Evolutionary conservation across 495 filamentous ascomycete genomes (phyloP).

Genomic region (Daldinia childiae): DNA sequence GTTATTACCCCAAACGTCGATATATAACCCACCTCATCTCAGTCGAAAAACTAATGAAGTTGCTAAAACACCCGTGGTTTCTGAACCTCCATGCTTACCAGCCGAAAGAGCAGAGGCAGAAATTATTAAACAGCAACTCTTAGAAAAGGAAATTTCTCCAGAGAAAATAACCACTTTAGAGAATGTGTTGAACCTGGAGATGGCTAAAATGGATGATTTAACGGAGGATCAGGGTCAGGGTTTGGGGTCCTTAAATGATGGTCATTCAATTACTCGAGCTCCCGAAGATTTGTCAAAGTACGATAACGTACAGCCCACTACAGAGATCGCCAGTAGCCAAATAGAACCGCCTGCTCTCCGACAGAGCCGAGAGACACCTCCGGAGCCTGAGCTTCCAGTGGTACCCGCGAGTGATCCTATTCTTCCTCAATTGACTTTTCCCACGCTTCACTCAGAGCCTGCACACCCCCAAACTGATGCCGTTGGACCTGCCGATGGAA

Average conservation of each 20-base stretch:
- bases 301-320: conserved; percentile 3
- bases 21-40: conserved; percentile 52
- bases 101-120: conserved; percentile 10
- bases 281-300: conserved; percentile 7
- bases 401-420: conserved; percentile 68
- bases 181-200: conserved; percentile 51
- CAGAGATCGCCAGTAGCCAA: conserved; percentile 3
- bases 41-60: conserved; percentile 37
- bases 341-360: conserved; percentile 34
- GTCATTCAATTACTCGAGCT: conserved; percentile 18
- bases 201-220: conserved; percentile 44
- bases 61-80: conserved; percentile 41
- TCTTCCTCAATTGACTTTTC: conserved; percentile 56
- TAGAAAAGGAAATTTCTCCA: conserved; percentile 9
- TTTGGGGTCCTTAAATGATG: conserved; percentile 7
- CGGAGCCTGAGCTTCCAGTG: conserved; percentile 49
- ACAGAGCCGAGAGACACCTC: conserved; percentile 15
- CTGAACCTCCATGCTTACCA: conserved; percentile 46
- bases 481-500: conserved; percentile 35
- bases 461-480: conserved; percentile 49
- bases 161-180: conserved; percentile 44
- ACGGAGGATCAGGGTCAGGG: conserved; percentile 23
- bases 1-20: conserved; percentile 55
- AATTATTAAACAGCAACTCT: conserved; percentile 5
- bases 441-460: conserved; percentile 56